These are phyloP conservation scores for Saururus chinensis DNA, from an alignment of 164 flowering plant genomes.

Conservation along the genomic window DNA sequence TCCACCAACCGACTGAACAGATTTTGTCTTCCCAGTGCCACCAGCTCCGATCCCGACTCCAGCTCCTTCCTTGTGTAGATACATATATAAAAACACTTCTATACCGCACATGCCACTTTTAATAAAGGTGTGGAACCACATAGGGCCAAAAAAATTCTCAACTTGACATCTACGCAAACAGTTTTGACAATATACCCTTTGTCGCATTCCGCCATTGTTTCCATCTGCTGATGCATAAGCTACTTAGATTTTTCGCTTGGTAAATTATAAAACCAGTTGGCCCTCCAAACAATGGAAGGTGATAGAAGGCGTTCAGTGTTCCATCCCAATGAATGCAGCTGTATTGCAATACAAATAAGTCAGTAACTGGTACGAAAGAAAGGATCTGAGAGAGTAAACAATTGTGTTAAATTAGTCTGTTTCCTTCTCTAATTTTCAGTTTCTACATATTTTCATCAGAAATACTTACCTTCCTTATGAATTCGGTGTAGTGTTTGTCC, in stretches of 20 bases:
- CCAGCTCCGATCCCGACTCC: too few relatives aligned
- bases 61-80: too few relatives aligned
- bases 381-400: not conserved
- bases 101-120: too few relatives aligned
- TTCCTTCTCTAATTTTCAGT: not conserved
- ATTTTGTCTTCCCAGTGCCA: too few relatives aligned
- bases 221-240: not conserved
- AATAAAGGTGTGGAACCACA: too few relatives aligned
- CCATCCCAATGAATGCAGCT: slow-evolving; percentile 77
- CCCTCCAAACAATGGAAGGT: slow-evolving; percentile 72
- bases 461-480: slow-evolving; percentile 50
- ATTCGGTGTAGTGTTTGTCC: slow-evolving; percentile 55
- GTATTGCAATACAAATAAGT: slow-evolving; percentile 17
- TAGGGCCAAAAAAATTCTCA: too few relatives aligned
- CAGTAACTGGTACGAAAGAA: not conserved
- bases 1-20: too few relatives aligned
- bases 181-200: not conserved
- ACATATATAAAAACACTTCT: too few relatives aligned
- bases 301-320: slow-evolving; percentile 73
- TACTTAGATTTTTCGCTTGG: slow-evolving; percentile 43
- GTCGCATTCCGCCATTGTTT: not conserved
- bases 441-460: not conserved
- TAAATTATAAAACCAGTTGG: slow-evolving; percentile 33
- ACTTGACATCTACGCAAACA: not conserved
- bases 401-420: too few relatives aligned